Percentiles rank a stretch among this genome's conserved stretches.
Conservation (phyloP, 331 rosid species). For the Ulmus americana region DNA sequence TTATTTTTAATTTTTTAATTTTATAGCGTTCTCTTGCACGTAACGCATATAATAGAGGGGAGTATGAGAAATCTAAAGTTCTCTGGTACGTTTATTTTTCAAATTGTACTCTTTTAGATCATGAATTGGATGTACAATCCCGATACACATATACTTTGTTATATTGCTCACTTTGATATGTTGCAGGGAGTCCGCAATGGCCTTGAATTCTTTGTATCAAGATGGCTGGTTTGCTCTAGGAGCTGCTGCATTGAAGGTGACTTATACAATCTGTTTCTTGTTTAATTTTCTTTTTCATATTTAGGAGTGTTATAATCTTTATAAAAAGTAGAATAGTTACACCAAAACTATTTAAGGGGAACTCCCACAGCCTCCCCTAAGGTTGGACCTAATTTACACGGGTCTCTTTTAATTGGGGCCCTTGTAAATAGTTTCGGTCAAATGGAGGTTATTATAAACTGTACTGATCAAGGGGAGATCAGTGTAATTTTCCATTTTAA, state of each 20-base stretch:
- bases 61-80: slow-evolving; percentile 58
- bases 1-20: slow-evolving; percentile 13
- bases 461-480: no score
- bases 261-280: slow-evolving; percentile 20
- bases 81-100: slow-evolving; percentile 49
- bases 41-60: slow-evolving; percentile 93
- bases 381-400: no score
- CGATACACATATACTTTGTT: no score
- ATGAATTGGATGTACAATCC: no score
- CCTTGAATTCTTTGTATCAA: slow-evolving; percentile 84
- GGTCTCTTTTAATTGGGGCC: no score
- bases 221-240: slow-evolving; percentile 98
- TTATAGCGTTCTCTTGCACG: slow-evolving; percentile 88
- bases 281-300: slow-evolving; percentile 9
- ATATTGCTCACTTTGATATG: slow-evolving; percentile 7
- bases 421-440: no score
- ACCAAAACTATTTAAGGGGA: no score
- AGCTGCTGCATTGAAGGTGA: slow-evolving; percentile 95
- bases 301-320: slow-evolving; percentile 1
- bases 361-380: no score
- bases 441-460: no score
- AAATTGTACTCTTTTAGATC: slow-evolving; percentile 2
- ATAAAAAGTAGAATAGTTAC: background rate
- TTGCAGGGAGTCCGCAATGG: slow-evolving; percentile 94
- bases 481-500: no score